These are phyloP conservation scores for Aureobasidium sp. DNA, from an alignment of 2,329 filamentous ascomycete genomes.

Conservation along the genomic window DNA sequence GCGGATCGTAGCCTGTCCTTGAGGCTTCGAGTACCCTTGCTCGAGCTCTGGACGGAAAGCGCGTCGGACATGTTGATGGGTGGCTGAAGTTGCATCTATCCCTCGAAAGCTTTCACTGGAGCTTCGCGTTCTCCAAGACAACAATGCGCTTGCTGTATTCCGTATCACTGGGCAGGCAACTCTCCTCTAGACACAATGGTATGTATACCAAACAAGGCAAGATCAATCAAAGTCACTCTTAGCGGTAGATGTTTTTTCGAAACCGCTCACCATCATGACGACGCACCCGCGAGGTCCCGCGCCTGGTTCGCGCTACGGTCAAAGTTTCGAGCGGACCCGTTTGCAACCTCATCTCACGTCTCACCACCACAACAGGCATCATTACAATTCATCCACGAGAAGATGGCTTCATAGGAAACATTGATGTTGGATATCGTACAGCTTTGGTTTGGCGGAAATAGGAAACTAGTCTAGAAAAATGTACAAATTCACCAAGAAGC, in stretches of 20 bases:
- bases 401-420: background rate
- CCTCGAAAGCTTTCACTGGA: background rate
- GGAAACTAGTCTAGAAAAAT: constrained; percentile 11
- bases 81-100: background rate
- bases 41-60: background rate
- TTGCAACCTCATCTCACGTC: background rate
- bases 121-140: background rate
- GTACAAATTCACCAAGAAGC: constrained; percentile 9
- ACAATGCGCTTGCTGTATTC: background rate
- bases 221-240: background rate
- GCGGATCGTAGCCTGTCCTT: background rate
- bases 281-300: constrained; percentile 2
- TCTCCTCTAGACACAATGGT: background rate
- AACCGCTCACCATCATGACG: constrained; percentile 1
- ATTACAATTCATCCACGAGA: background rate
- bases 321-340: constrained; percentile 1
- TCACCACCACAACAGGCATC: background rate
- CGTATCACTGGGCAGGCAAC: background rate
- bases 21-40: background rate
- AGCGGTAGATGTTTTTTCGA: background rate
- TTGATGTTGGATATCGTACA: constrained; percentile 6
- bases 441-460: constrained; percentile 1
- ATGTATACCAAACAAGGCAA: background rate
- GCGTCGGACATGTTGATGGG: constrained; percentile 10
- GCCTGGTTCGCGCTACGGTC: background rate